Conservation (phyloP, 163 green algal genomes). For the Chlorella variabilis region DNA sequence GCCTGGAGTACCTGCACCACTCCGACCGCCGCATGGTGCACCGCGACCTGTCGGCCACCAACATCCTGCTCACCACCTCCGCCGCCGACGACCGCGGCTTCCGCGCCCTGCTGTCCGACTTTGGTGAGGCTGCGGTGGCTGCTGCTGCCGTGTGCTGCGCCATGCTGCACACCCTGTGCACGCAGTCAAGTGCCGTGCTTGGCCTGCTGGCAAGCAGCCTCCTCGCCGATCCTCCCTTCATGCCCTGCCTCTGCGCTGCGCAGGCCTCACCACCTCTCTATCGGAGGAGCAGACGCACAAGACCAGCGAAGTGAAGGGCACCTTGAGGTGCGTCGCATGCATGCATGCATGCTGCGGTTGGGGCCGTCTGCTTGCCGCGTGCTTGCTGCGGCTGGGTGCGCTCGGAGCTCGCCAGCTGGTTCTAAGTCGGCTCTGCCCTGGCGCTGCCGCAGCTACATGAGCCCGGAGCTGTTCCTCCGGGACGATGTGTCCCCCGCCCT, state of each 20-base stretch:
- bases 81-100: constrained; percentile 34
- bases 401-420: too few relatives aligned
- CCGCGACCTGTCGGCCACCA: constrained; percentile 45
- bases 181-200: too few relatives aligned
- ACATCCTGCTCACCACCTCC: constrained; percentile 40
- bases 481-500: constrained; percentile 29
- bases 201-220: too few relatives aligned
- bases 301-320: constrained; percentile 31
- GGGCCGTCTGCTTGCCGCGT: too few relatives aligned
- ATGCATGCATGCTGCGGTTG: too few relatives aligned
- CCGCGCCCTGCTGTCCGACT: constrained; percentile 42
- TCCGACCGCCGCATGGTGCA: constrained; percentile 39
- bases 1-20: constrained; percentile 45
- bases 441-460: constrained; percentile 31
- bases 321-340: constrained; percentile 1
- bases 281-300: neutral
- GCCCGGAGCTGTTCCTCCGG: constrained; percentile 30
- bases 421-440: too few relatives aligned
- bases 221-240: too few relatives aligned
- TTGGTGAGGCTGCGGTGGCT: too few relatives aligned
- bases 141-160: neutral
- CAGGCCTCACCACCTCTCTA: constrained; percentile 12
- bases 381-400: too few relatives aligned
- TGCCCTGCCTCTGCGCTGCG: neutral
- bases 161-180: neutral